Conservation (phyloP, 306 rosid species). For the Inga laurina region DNA sequence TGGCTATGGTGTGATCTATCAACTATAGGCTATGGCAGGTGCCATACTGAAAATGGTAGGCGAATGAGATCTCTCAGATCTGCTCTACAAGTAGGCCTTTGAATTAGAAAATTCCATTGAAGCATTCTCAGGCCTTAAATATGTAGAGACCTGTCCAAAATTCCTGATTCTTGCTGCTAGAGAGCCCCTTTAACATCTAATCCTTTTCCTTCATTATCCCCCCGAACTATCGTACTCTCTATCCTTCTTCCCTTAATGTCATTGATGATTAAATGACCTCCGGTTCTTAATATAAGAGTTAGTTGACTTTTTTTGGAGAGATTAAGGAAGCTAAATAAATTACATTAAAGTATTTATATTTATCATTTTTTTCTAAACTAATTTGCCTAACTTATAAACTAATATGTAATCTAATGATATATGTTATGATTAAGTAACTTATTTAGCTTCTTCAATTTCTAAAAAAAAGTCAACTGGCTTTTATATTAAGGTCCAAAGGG, state of each 20-base stretch:
- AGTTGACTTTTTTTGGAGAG: too few species aligned
- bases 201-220: not conserved
- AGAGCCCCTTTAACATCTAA: not conserved
- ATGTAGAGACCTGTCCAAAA: not conserved
- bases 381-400: too few species aligned
- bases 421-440: too few species aligned
- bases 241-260: not conserved
- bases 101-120: not conserved
- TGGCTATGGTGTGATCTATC: not conserved
- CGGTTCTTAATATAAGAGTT: too few species aligned
- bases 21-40: not conserved
- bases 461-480: too few species aligned
- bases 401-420: too few species aligned
- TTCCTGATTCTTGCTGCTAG: not conserved
- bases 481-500: too few species aligned
- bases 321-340: too few species aligned
- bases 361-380: too few species aligned
- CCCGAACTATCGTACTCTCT: not conserved
- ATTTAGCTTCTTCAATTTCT: too few species aligned
- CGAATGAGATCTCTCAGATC: not conserved
- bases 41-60: not conserved
- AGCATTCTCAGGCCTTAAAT: not conserved
- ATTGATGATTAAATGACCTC: too few species aligned
- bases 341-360: too few species aligned
- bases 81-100: not conserved